Evolutionary conservation across 2,329 filamentous ascomycete genomes (phyloP).

Genomic region (Fusarium robinianum): DNA sequence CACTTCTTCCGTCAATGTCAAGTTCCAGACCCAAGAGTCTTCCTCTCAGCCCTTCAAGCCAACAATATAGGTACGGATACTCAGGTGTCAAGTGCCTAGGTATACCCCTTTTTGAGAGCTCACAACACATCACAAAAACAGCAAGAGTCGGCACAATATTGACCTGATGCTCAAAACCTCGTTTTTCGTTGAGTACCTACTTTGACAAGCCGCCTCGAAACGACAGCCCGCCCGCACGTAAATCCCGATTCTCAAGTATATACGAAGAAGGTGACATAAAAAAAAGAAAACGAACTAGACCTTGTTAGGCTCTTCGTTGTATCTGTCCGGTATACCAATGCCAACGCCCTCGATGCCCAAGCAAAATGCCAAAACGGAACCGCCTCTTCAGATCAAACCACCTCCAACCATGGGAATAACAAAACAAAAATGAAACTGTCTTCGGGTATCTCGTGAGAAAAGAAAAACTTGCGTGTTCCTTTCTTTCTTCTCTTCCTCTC

Average conservation of each 20-base stretch:
- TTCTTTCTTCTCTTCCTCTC: not conserved
- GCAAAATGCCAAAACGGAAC: no score
- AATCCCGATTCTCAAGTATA: conserved; percentile 22
- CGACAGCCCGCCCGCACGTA: conserved; percentile 4
- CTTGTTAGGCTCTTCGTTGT: no score
- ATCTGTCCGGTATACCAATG: conserved; percentile 8
- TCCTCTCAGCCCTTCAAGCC: no score
- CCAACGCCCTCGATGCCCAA: conserved; percentile 11
- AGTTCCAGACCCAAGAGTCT: no score
- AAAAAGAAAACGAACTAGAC: conserved; percentile 9
- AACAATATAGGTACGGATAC: no score
- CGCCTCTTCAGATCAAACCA: no score
- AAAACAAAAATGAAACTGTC: no score
- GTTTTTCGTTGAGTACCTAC: conserved; percentile 18
- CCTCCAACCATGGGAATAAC: no score
- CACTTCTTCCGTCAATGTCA: no score
- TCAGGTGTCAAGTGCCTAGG: no score
- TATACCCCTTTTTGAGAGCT: not conserved
- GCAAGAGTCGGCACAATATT: not conserved
- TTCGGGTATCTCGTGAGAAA: no score
- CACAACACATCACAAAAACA: not conserved
- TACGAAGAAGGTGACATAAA: conserved; percentile 26
- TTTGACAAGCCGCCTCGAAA: conserved; percentile 9
- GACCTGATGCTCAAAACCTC: conserved; percentile 1
- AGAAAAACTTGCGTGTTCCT: not conserved